Evolutionary conservation across 192 early-diverging fungal species (phyloP).

Genomic region (Mortierella claussenii): DNA sequence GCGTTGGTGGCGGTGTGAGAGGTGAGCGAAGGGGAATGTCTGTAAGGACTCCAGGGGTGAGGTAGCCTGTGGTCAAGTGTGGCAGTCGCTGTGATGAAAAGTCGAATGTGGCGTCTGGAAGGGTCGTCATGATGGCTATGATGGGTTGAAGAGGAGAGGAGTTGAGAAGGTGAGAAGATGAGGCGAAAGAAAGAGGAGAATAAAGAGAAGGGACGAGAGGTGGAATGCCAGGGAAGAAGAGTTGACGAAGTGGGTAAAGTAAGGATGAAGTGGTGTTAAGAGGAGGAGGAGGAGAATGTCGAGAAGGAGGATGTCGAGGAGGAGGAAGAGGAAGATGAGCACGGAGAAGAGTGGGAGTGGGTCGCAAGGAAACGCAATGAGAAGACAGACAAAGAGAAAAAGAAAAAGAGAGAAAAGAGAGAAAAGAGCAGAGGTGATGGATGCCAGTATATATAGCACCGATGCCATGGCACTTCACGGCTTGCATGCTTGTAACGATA

Average conservation of each 20-base stretch:
- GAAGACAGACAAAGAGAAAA: background rate
- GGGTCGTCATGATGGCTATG: background rate
- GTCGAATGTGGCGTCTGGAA: constrained; percentile 42
- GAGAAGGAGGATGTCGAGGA: background rate
- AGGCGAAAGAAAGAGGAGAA: background rate
- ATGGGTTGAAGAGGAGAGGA: background rate
- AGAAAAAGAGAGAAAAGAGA: background rate
- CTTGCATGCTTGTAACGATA: too few relatives aligned
- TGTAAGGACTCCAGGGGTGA: too few relatives aligned
- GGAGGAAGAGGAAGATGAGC: too few relatives aligned
- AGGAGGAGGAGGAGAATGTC: background rate
- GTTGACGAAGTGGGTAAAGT: background rate
- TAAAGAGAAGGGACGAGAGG: background rate
- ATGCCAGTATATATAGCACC: too few relatives aligned
- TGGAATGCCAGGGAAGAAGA: background rate
- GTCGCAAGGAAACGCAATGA: background rate
- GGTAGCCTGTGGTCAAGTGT: too few relatives aligned
- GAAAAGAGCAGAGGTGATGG: too few relatives aligned
- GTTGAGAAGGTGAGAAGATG: constrained; percentile 6
- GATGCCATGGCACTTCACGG: too few relatives aligned
- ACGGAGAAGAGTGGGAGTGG: background rate
- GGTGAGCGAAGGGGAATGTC: constrained; percentile 30
- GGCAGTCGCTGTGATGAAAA: constrained; percentile 25
- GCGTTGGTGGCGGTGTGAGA: constrained; percentile 15
- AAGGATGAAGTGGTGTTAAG: too few relatives aligned